A percentile compares a stretch with the other conserved stretches of the same genome.
These are phyloP conservation scores for Lophium mytilinum DNA, from an alignment of 495 filamentous ascomycete species.

Conservation along the genomic window DNA sequence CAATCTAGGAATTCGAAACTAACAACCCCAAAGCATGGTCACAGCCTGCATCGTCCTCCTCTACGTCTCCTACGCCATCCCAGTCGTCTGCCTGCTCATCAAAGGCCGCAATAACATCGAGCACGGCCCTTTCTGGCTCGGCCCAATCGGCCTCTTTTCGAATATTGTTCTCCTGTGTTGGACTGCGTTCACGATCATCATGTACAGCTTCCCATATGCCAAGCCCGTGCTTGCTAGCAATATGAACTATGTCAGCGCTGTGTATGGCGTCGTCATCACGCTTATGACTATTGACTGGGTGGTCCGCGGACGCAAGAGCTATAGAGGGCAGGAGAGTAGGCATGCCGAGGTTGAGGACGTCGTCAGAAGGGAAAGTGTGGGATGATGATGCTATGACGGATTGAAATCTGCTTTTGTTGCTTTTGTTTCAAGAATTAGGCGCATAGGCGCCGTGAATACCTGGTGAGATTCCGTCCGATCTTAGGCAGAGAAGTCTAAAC, in stretches of 20 bases:
- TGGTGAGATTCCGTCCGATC: too few relatives aligned
- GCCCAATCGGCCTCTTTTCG: conserved; percentile 22
- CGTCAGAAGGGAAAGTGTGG: conserved; percentile 11
- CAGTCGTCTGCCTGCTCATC: conserved; percentile 24
- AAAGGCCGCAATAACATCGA: conserved; percentile 25
- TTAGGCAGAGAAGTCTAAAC: too few relatives aligned
- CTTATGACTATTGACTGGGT: conserved; percentile 27
- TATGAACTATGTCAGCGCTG: conserved; percentile 30
- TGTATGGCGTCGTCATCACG: conserved; percentile 23
- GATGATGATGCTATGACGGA: too few relatives aligned
- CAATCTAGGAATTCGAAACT: neutral
- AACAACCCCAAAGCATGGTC: conserved; percentile 22
- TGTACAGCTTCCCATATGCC: conserved; percentile 30
- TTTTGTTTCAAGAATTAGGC: too few relatives aligned
- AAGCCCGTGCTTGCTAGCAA: conserved; percentile 22
- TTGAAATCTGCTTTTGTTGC: too few relatives aligned
- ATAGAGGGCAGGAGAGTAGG: conserved; percentile 15
- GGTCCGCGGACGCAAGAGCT: conserved; percentile 20
- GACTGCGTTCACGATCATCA: conserved; percentile 30
- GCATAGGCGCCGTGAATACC: too few relatives aligned
- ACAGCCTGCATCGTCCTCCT: conserved; percentile 30
- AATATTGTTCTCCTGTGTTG: conserved; percentile 27
- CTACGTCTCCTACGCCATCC: conserved; percentile 29
- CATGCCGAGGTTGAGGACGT: conserved; percentile 10
- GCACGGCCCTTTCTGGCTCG: conserved; percentile 31